Conservation (phyloP, 352 stramenopile genomes). For the Phytophthora multivora region DNA sequence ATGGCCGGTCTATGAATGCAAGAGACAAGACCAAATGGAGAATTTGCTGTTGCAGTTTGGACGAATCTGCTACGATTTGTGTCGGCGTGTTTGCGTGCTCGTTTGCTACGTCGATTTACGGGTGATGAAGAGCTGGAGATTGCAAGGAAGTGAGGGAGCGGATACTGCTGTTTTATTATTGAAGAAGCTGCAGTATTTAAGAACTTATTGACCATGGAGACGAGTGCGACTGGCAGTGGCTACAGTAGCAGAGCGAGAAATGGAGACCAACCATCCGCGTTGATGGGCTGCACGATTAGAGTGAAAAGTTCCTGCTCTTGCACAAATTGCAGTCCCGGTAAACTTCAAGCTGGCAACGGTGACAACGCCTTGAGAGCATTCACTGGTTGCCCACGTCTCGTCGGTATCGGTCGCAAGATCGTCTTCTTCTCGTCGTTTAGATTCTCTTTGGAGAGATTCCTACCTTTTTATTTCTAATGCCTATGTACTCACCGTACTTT, state of each 20-base stretch:
- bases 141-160: neutral
- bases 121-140: neutral
- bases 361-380: slow-evolving; percentile 13
- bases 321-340: slow-evolving; percentile 15
- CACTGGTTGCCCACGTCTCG: slow-evolving; percentile 16
- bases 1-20: slow-evolving; percentile 8
- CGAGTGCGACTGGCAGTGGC: neutral
- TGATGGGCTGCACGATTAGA: slow-evolving; percentile 29
- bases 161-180: neutral
- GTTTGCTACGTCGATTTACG: neutral
- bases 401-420: slow-evolving; percentile 2
- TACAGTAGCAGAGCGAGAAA: neutral
- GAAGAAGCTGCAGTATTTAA: neutral
- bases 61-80: slow-evolving; percentile 2
- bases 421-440: slow-evolving; percentile 6
- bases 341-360: slow-evolving; percentile 27
- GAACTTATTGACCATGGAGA: neutral
- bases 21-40: slow-evolving; percentile 19
- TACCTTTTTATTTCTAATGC: too few species aligned
- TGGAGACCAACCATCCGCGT: slow-evolving; percentile 16
- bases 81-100: slow-evolving; percentile 3
- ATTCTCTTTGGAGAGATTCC: neutral
- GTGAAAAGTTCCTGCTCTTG: slow-evolving; percentile 16
- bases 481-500: too few species aligned
- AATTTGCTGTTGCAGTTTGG: slow-evolving; percentile 16